Percentiles rank a stretch among this genome's conserved stretches.
phyloP scores from a whole-genome alignment of 352 stramenopile species.

The Lagenidium giganteum region DNA sequence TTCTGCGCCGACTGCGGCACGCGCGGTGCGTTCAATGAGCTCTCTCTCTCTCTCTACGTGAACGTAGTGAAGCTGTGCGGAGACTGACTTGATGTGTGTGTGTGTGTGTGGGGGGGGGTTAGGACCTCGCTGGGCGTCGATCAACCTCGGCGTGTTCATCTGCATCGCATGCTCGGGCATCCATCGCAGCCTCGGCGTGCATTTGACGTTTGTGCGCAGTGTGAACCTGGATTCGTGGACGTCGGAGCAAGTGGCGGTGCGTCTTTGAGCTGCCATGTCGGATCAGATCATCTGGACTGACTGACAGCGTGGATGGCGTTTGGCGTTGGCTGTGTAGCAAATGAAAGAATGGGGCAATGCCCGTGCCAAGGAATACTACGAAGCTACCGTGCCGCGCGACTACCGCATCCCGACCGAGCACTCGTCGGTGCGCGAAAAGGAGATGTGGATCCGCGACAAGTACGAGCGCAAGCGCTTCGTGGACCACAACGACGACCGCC shows the following conservation, averaged over 20 bases:
- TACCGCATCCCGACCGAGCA: constrained; percentile 79
- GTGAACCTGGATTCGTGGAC: constrained; percentile 95
- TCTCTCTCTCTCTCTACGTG: too few species aligned
- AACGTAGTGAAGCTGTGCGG: too few species aligned
- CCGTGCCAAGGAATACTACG: constrained; percentile 87
- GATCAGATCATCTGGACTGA: neutral
- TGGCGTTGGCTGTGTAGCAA: constrained; percentile 47
- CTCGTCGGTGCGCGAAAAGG: constrained; percentile 78
- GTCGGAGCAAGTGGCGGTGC: constrained; percentile 74
- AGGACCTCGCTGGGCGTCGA: constrained; percentile 89
- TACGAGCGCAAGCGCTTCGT: constrained; percentile 86
- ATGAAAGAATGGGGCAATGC: constrained; percentile 92
- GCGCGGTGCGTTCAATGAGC: constrained; percentile 32
- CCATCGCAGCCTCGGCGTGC: constrained; percentile 90
- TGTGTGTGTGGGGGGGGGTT: neutral
- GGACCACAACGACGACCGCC: constrained; percentile 30
- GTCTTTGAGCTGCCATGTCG: neutral
- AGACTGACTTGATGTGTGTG: too few species aligned
- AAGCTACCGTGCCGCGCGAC: constrained; percentile 75
- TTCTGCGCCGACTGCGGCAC: constrained; percentile 88
- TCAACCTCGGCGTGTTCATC: constrained; percentile 94
- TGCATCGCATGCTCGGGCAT: constrained; percentile 93
- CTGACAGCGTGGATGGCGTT: neutral
- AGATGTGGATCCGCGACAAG: constrained; percentile 90
- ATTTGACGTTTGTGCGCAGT: constrained; percentile 91